phyloP scores from a whole-genome alignment of 495 filamentous ascomycete species.

The Elaphomyces granulatus region DNA sequence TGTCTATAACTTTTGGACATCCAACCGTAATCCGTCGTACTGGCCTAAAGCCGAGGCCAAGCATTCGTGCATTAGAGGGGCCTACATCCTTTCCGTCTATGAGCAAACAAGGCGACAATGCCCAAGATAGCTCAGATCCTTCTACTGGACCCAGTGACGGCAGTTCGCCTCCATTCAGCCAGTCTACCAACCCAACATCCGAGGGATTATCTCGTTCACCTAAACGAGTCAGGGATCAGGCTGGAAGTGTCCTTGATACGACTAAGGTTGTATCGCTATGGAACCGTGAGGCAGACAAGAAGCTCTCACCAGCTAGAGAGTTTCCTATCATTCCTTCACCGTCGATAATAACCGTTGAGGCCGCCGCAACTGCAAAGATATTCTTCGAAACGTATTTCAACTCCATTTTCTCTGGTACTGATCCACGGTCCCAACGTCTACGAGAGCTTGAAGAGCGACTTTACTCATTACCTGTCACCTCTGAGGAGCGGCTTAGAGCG shows the following conservation, averaged over 20 bases:
- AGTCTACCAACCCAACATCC: not conserved
- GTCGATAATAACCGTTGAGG: constrained; percentile 64
- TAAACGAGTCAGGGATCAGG: not conserved
- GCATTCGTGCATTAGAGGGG: constrained; percentile 18
- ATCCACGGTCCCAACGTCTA: constrained; percentile 50
- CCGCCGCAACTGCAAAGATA: constrained; percentile 64
- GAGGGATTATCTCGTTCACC: not conserved
- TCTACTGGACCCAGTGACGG: constrained; percentile 24
- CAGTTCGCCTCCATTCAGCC: constrained; percentile 5
- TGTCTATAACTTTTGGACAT: constrained; percentile 36
- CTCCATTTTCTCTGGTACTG: constrained; percentile 37
- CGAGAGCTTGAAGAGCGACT: constrained; percentile 53
- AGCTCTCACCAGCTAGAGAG: constrained; percentile 11
- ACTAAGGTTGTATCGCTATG: not conserved
- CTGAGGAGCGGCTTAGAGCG: constrained; percentile 39
- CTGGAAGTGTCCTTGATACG: not conserved
- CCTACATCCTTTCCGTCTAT: constrained; percentile 4
- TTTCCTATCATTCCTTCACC: constrained; percentile 20
- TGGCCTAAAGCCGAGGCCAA: constrained; percentile 29
- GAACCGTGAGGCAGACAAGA: constrained; percentile 4
- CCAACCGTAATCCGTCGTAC: constrained; percentile 41
- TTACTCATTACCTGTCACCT: constrained; percentile 30
- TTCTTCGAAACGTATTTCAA: constrained; percentile 79
- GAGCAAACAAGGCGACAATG: constrained; percentile 16
- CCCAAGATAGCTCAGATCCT: constrained; percentile 26